Base-by-base conservation (phyloP, 73 alveolate species). In the Blepharisma japonicum region DNA sequence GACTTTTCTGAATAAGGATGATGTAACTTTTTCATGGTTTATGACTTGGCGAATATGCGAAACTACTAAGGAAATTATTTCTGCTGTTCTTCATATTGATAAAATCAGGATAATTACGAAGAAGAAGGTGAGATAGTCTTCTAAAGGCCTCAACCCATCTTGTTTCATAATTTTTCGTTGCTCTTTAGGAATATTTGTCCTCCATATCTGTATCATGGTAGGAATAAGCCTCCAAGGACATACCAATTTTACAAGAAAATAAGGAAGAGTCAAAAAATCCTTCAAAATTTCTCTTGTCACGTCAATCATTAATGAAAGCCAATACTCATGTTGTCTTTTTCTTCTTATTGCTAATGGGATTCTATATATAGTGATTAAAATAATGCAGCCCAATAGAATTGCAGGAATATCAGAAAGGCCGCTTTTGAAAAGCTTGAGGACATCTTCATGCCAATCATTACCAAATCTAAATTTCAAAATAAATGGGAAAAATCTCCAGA, bases 31-130 rank as follows among this genome's bases (percentile, higher is more conserved):
- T 61, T 61, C 74, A 14, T 25, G 18, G 23, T 25, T 14, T 8
- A 61, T n/a, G 38, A 61, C 49, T 61, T 61, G 74, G 18, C 74
- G 38, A 9, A 61, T 25, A 61, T 61, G 74, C 14, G 74, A 14
- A 5, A 61, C 74, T 2, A 61, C 47, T 18, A 61, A 14, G 14
- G 74, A 61, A 9, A 61, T 61, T n/a, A 61, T 25, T 61, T 61
- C 74, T 18, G 23, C 74, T 1, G 74, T 61, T 25, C 74, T 61
- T 39, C 74, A 61, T 25, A 61, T 18, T 20, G 74, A 61, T 25
- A 61, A 5, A 25, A 61, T 25, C n/a, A 61, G 74, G 23, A 61
- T 25, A 8, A 25, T 14, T 2, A n/a, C 23, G 2, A 61, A 61
- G 23, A 61, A 2, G 14, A 61, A 9, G 14, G 74, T 61, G 48